phyloP scores from a whole-genome alignment of 177 flowering plant genomes.

The Vitis hybrid region DNA sequence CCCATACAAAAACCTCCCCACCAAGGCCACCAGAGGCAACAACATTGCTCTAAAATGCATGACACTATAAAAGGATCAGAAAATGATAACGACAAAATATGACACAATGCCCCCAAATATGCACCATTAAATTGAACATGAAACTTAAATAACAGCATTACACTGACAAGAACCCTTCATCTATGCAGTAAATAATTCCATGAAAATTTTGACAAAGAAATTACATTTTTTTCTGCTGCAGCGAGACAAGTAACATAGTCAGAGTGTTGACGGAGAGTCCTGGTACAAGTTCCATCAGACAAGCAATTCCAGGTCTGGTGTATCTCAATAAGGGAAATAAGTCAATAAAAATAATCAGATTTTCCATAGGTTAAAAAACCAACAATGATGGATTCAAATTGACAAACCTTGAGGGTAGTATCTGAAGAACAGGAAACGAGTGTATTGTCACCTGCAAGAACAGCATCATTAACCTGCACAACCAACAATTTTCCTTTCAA shows the following conservation, averaged over 20 bases:
- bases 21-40: constrained; percentile 99
- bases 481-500: constrained; percentile 1
- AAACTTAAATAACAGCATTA: constrained; percentile 1
- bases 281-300: constrained; percentile 73
- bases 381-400: constrained; percentile 1
- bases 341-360: constrained; percentile 10
- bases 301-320: constrained; percentile 82
- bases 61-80: constrained; percentile 73
- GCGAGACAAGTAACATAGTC: constrained; percentile 98
- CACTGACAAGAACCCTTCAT: constrained; percentile 18
- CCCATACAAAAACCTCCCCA: constrained; percentile 98
- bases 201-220: constrained; percentile 26
- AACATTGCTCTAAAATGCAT: constrained; percentile 83
- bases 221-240: constrained; percentile 88
- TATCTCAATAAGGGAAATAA: constrained; percentile 6
- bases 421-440: constrained; percentile 97
- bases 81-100: constrained; percentile 21
- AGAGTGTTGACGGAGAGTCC: constrained; percentile 86
- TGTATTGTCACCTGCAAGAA: constrained; percentile 70
- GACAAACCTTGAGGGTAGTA: constrained; percentile 80
- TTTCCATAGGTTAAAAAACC: not conserved
- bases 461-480: constrained; percentile 91
- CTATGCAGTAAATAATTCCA: constrained; percentile 11
- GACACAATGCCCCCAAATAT: constrained; percentile 8
- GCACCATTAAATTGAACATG: not conserved